Evolutionary conservation across 306 rosid genomes (phyloP).

Genomic region (Spatholobus suberectus): DNA sequence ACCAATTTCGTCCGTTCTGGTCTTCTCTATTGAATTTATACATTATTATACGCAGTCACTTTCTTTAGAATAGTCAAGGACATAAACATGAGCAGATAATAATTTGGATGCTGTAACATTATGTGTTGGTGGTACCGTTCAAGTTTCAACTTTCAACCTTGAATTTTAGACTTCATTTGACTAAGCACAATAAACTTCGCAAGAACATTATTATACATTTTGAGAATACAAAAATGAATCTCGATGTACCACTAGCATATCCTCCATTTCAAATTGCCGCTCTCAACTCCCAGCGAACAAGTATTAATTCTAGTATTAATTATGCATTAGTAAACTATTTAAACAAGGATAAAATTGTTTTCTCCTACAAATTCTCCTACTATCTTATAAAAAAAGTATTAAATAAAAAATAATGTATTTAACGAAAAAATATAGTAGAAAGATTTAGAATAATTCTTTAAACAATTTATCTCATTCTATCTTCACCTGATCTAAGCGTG

Average conservation of each 20-base stretch:
- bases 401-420: too few relatives aligned
- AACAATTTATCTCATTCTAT: too few relatives aligned
- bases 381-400: too few relatives aligned
- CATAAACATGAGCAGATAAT: background rate
- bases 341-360: too few relatives aligned
- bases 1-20: background rate
- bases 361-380: too few relatives aligned
- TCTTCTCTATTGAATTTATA: background rate
- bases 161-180: background rate
- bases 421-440: too few relatives aligned
- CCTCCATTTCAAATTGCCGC: too few relatives aligned
- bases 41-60: slow-evolving; percentile 6
- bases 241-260: background rate
- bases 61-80: background rate
- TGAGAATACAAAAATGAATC: background rate
- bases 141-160: slow-evolving; percentile 7
- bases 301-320: too few relatives aligned
- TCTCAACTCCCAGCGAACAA: too few relatives aligned
- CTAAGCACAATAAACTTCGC: background rate
- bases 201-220: background rate
- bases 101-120: background rate
- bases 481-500: too few relatives aligned
- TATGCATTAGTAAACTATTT: background rate
- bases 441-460: too few relatives aligned
- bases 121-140: background rate